Base-by-base conservation (phyloP, 2,329 filamentous ascomycete species). In the Thelonectria rubi region DNA sequence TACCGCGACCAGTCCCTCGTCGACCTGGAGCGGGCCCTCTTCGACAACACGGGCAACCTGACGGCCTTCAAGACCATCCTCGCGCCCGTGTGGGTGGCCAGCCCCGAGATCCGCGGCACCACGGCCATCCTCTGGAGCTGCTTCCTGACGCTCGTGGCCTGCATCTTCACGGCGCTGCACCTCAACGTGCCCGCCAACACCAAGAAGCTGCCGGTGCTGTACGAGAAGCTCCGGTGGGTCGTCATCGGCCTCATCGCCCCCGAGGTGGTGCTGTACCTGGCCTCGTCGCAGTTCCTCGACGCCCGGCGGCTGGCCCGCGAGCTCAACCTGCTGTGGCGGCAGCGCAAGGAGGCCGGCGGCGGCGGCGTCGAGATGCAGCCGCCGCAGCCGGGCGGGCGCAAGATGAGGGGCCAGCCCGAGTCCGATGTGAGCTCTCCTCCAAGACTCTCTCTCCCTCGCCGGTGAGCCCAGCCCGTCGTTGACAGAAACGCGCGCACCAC, bases 111-210 rank as follows among this genome's bases (percentile, higher is more conserved):
- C 17, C 67, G 76, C 32, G 74, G 76, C 2, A 77, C 73, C 0
- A 53, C 72, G 7, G 62, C 65, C n/a, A 73, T 80, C 21, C 53
- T 79, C 2, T 72, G 71, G 60, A 74, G 70, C 14, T 79, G 77
- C 51, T 47, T 75, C 2, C 42, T 76, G 3, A 76, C 77, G 2
- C 62, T 80, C 0, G 51, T 70, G 3, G 66, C 77, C 0, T 79
- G 76, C 62, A 73, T 77, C 7, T 79, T 74, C 63, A 72, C 74
- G 4, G 75, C 75, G 2, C 55, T 80, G 3, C 76, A 79, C 55
- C 66, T 79, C 4, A 78, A 79, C 43, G 68, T 80, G n/a, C 74
- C 74, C 1, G 14, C 46, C 42, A 43, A 55, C 45, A 55, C 53
- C 1, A 17, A 55, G 14, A 53, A 54, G 54, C 46, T 66, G 20